Evolutionary conservation across 2,329 filamentous ascomycete genomes (phyloP), one percentile per base, ranked within the genome.

Genomic region (Fusarium anguioides): DNA sequence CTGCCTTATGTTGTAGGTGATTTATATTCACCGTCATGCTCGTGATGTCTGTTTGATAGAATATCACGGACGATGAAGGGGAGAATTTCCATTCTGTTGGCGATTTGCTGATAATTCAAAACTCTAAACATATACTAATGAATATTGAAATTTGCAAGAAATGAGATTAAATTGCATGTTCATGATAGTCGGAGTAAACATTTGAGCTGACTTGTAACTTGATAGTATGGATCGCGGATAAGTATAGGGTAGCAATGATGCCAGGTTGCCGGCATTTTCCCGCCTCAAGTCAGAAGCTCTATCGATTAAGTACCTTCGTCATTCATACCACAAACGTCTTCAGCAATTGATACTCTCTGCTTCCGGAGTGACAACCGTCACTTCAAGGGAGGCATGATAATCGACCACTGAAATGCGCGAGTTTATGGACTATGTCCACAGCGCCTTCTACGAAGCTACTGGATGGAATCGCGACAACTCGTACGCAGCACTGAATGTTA

Each of bases 371-470:
- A 58, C 47, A 31, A 39, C 10, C 8, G 39, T 66, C 56, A 35
- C 65, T 66, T 33, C 18, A 35, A 35, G 53, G 63, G 56, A 69
- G 71, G 74, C 66, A 78, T 77, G 75, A 66, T 50, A 64, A 75
- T 55, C 42, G 55, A 49, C 58, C 64, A 68, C 64, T 75, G 75
- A 81, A 52, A 97, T 97, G 94, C 89, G 96, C 82, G 91, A 94
- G 81, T 97, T 97, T 83, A 97, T 97, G 93, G 94, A 97, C 81
- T 95, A 96, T 83, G 91, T 97, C 82, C 93, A 97, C 81, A 87
- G 91, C 81, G 92, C 93, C 74, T 97, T 97, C 81, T 92, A 93
- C 78, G 86, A 91, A 77, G 90, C 91, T 56, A 94, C 94, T 42
- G 87, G 91, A 77, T 97, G 94, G 94, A 92, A 94, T 76, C 86